Evolutionary conservation across 495 filamentous ascomycete species (phyloP).

Genomic region (Penicillium herquei): DNA sequence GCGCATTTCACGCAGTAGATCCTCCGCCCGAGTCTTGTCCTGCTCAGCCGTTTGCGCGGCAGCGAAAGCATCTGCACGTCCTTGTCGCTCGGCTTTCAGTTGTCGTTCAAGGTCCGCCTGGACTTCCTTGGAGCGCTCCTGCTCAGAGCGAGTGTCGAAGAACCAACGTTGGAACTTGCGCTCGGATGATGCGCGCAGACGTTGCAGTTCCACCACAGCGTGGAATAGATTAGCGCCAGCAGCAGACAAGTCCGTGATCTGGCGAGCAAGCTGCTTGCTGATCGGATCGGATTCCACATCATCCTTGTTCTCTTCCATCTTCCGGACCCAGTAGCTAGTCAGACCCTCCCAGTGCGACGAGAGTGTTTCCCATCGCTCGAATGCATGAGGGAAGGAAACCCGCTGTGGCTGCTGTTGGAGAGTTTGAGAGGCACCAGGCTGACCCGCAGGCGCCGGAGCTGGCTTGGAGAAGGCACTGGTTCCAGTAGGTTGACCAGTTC

Average conservation of each 20-base stretch:
- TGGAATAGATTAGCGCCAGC: conserved; percentile 97
- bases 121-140: conserved; percentile 82
- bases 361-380: conserved; percentile 94
- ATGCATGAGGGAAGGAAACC: conserved; percentile 84
- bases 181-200: conserved; percentile 92
- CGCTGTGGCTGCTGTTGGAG: conserved; percentile 34
- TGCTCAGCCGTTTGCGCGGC: conserved; percentile 62
- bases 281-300: conserved; percentile 80
- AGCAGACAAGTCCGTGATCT: conserved; percentile 92
- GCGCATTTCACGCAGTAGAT: conserved; percentile 77
- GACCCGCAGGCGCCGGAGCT: conserved; percentile 28
- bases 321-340: conserved; percentile 94
- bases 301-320: conserved; percentile 82
- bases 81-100: conserved; percentile 69
- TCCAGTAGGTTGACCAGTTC: conserved; percentile 16
- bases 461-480: conserved; percentile 15
- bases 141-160: conserved; percentile 85
- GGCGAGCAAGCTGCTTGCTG: conserved; percentile 82
- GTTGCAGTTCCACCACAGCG: conserved; percentile 93
- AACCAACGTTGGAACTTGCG: conserved; percentile 99
- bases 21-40: conserved; percentile 67
- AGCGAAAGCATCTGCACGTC: conserved; percentile 61
- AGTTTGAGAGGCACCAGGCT: conserved; percentile 37
- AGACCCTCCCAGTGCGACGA: conserved; percentile 98
- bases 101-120: conserved; percentile 74